A percentile compares a stretch with the other conserved stretches of the same genome.
Conservation (phyloP, 176 grass and related monocot genomes). For the Eragrostis nindensis region DNA sequence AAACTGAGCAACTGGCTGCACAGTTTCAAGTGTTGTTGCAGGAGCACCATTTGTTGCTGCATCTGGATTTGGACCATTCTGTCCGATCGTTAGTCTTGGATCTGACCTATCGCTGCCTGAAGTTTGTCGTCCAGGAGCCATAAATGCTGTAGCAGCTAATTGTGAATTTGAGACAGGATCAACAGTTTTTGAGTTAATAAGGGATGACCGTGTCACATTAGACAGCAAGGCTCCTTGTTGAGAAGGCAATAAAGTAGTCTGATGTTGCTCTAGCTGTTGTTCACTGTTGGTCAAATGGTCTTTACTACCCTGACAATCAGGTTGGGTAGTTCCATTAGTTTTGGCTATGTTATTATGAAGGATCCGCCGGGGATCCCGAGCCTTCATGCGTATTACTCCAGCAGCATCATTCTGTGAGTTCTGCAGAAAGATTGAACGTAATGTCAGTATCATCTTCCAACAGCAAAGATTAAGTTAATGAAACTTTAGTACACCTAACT, state of each 20-base stretch:
- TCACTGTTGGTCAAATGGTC: conserved; percentile 33
- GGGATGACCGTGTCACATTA: conserved; percentile 5
- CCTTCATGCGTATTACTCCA: conserved; percentile 80
- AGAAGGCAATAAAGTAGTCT: conserved; percentile 34
- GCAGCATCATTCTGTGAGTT: conserved; percentile 52
- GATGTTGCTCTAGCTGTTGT: conserved; percentile 42
- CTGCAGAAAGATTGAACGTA: conserved; percentile 37
- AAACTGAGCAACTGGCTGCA: conserved; percentile 51
- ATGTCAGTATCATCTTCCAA: conserved; percentile 30
- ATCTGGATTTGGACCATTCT: conserved; percentile 48
- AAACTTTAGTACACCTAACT: conserved; percentile 1
- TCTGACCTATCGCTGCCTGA: conserved; percentile 39
- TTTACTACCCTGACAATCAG: conserved; percentile 51
- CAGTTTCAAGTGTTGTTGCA: conserved; percentile 24
- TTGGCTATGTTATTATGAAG: conserved; percentile 63
- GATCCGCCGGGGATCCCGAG: conserved; percentile 83
- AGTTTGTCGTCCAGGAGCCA: conserved; percentile 36
- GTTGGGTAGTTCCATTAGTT: conserved; percentile 49
- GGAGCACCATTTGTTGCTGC: conserved; percentile 30
- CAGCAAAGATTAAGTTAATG: neutral
- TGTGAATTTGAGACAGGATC: conserved; percentile 66
- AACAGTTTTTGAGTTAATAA: conserved; percentile 29
- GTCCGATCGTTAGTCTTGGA: conserved; percentile 31
- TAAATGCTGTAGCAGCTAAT: conserved; percentile 48
- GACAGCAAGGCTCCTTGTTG: conserved; percentile 30